phyloP scores from a whole-genome alignment of 768 basidiomycete genomes.

The Cyathus striatus region DNA sequence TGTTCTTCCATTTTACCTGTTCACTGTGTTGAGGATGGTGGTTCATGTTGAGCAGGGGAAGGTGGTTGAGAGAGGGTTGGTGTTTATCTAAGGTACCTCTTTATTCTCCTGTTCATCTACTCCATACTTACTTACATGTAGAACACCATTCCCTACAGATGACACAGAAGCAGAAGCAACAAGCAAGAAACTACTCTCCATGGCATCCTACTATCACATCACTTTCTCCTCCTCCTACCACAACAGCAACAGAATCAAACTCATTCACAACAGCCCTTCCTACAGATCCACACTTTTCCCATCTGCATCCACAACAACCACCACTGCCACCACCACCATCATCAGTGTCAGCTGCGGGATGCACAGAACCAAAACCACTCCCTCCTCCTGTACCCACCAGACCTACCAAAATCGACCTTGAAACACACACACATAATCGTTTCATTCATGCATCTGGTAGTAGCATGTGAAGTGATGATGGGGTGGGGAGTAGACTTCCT shows the following conservation, averaged over 20 bases:
- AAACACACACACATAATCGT: constrained; percentile 13
- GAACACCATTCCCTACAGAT: too few relatives aligned
- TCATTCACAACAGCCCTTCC: too few relatives aligned
- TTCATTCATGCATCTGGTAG: constrained; percentile 15
- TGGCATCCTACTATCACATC: too few relatives aligned
- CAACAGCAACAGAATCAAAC: too few relatives aligned
- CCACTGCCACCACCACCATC: constrained; percentile 1
- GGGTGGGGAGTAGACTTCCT: neutral
- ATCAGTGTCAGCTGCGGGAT: too few relatives aligned
- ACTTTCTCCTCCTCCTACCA: too few relatives aligned
- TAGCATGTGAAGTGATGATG: constrained; percentile 29
- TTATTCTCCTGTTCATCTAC: too few relatives aligned
- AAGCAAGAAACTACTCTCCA: too few relatives aligned
- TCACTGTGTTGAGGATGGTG: constrained; percentile 66
- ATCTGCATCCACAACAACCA: neutral
- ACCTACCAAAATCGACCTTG: constrained; percentile 19
- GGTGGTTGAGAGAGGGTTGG: constrained; percentile 58
- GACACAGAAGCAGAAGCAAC: too few relatives aligned
- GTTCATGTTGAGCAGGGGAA: constrained; percentile 58
- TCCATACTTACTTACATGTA: too few relatives aligned
- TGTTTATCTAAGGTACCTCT: constrained; percentile 70
- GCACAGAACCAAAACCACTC: constrained; percentile 11
- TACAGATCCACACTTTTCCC: too few relatives aligned
- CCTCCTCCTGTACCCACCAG: constrained; percentile 11
- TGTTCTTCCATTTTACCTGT: too few relatives aligned